These are phyloP conservation scores for Neofusicoccum kwambonambiense DNA, from an alignment of 2,329 filamentous ascomycete genomes.

Conservation along the genomic window DNA sequence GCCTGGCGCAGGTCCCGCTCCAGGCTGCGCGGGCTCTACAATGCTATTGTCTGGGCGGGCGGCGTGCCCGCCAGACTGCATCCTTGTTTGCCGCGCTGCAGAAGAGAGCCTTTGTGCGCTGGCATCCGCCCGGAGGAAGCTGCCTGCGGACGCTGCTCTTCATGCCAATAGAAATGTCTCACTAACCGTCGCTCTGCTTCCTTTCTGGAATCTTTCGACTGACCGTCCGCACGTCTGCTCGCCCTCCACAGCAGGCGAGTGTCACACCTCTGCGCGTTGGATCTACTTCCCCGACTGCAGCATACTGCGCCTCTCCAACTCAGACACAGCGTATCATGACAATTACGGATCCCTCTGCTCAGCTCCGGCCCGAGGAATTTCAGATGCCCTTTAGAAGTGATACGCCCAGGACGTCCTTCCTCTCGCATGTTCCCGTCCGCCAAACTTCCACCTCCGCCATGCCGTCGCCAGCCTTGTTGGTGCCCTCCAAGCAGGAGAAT, in stretches of 20 bases:
- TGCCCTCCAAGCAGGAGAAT: slow-evolving; percentile 9
- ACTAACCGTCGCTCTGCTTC: slow-evolving; percentile 30
- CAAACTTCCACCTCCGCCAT: slow-evolving; percentile 13
- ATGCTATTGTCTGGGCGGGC: not conserved
- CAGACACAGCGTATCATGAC: slow-evolving; percentile 33
- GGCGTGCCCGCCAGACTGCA: not conserved
- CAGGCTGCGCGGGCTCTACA: not conserved
- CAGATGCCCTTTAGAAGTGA: slow-evolving; percentile 23
- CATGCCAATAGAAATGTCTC: slow-evolving; percentile 29
- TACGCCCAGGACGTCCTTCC: slow-evolving; percentile 23
- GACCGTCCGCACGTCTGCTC: slow-evolving; percentile 5
- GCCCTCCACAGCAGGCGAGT: slow-evolving; percentile 25
- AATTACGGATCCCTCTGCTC: slow-evolving; percentile 30
- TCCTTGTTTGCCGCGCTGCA: slow-evolving; percentile 30
- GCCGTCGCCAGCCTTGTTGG: slow-evolving; percentile 9
- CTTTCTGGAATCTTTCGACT: slow-evolving; percentile 26
- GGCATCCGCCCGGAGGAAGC: slow-evolving; percentile 23
- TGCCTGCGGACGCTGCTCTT: not conserved
- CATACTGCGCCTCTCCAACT: slow-evolving; percentile 3
- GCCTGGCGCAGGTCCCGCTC: slow-evolving; percentile 5
- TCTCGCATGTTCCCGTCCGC: slow-evolving; percentile 17
- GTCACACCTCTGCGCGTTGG: slow-evolving; percentile 30
- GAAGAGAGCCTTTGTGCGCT: slow-evolving; percentile 31
- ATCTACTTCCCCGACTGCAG: slow-evolving; percentile 20
- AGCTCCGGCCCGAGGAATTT: slow-evolving; percentile 25